phyloP scores from a whole-genome alignment of 306 rosid species.

The Medicago arabica region DNA sequence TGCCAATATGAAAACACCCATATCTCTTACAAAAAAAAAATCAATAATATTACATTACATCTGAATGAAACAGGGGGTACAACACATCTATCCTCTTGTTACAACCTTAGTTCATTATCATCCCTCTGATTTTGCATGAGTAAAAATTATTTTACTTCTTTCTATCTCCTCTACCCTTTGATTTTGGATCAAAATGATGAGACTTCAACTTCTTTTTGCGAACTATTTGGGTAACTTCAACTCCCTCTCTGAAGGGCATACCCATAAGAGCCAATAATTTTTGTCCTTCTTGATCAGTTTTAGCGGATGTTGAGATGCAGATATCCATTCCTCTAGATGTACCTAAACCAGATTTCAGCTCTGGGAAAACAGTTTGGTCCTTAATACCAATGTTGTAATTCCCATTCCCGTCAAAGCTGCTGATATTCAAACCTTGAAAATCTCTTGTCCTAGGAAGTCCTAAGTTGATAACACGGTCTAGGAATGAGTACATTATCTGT shows the following conservation, averaged over 20 bases:
- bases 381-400: constrained; percentile 69
- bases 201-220: constrained; percentile 88
- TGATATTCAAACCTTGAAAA: constrained; percentile 85
- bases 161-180: constrained; percentile 56
- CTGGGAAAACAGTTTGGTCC: constrained; percentile 92
- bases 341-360: constrained; percentile 71
- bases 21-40: constrained; percentile 42
- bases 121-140: constrained; percentile 58
- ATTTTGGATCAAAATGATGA: constrained; percentile 86
- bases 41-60: constrained; percentile 40
- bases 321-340: constrained; percentile 95
- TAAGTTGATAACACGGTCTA: constrained; percentile 87
- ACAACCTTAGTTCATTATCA: constrained; percentile 44
- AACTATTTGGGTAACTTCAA: constrained; percentile 43
- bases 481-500: constrained; percentile 84
- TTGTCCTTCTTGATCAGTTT: constrained; percentile 82
- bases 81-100: constrained; percentile 35
- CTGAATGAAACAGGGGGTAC: constrained; percentile 32
- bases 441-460: constrained; percentile 93
- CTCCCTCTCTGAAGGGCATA: constrained; percentile 90
- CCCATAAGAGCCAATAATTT: constrained; percentile 84
- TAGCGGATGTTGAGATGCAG: constrained; percentile 77
- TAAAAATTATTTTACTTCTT: constrained; percentile 68
- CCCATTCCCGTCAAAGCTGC: constrained; percentile 91
- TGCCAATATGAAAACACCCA: constrained; percentile 13